Evolutionary conservation across 2,329 filamentous ascomycete species (phyloP), one percentile per base, ranked within the genome.

Genomic region (Huntiella savannae): DNA sequence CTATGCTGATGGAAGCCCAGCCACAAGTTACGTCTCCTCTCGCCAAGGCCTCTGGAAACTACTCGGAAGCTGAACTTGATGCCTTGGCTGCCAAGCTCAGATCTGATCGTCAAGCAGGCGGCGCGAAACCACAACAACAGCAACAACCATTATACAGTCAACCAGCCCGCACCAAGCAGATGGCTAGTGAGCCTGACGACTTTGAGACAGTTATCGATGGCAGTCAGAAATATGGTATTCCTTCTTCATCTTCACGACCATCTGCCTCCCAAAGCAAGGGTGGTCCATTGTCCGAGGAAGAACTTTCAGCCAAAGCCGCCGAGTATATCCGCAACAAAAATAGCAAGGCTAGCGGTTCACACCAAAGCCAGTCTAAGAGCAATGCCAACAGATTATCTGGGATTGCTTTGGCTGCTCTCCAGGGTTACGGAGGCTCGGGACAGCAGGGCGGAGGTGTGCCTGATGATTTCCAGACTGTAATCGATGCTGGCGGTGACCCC

Each of bases 201-300:
- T 48, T 47, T 13, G 7, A 17, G 11, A 47, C 45, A 11, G 33
- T 47, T 8, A 33, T 34, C 12, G 40, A 43, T 16, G 46, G 40
- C 12, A 43, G 47, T 37, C 47, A 49, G 32, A 49, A 39, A 22
- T 43, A 48, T 17, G 46, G 46, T 4, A 28, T 15, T 28, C 11
- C 17, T 3, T 8, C 17, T 3, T 8, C n/a, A 16, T 13, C 17
- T 2, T 37, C 45, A 6, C 40, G 40, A 11, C 22, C 22, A 28
- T 33, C 28, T 36, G 34, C 34, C 8, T 34, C 28, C 10, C 15
- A 33, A n/a, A 13, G 13, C 28, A 43, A 43, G 32, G 32, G 40
- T 16, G 32, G n/a, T 8, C 40, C 22, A 16, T 33, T 43, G 15
- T 33, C 19, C 13, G 40, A 43, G 15, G 40, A 33, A 4, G 40